Percentiles rank a stretch among this genome's conserved stretches.
Conservation (phyloP, 306 rosid genomes). For the Amphicarpaea edgeworthii region DNA sequence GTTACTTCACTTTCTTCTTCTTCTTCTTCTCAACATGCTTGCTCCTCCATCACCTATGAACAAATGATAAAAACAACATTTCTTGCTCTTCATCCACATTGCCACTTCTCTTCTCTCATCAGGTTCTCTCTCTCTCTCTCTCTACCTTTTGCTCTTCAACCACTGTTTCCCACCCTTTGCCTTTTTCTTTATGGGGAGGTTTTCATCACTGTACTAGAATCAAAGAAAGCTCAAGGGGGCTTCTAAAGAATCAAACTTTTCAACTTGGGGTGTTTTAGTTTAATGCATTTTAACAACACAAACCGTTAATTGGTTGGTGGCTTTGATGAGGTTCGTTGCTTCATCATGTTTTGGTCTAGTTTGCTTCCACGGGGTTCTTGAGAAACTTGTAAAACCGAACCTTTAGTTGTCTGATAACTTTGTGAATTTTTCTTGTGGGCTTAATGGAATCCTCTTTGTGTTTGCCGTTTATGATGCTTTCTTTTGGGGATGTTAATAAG, state of each 20-base stretch:
- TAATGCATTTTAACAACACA: slow-evolving; percentile 38
- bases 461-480: slow-evolving; percentile 33
- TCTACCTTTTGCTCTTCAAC: slow-evolving; percentile 31
- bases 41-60: slow-evolving; percentile 41
- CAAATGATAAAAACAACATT: slow-evolving; percentile 58
- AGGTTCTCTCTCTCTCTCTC: slow-evolving; percentile 47
- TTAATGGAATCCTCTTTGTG: slow-evolving; percentile 19
- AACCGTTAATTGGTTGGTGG: not conserved
- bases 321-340: slow-evolving; percentile 11
- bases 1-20: slow-evolving; percentile 61
- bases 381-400: slow-evolving; percentile 21
- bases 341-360: slow-evolving; percentile 11
- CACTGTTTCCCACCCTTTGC: slow-evolving; percentile 8
- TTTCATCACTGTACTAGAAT: slow-evolving; percentile 25
- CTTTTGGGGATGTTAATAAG: slow-evolving; percentile 23
- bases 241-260: slow-evolving; percentile 56
- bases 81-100: slow-evolving; percentile 59
- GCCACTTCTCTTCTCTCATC: slow-evolving; percentile 54
- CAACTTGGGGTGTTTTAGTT: slow-evolving; percentile 40
- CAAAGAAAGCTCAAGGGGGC: slow-evolving; percentile 43
- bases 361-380: slow-evolving; percentile 39
- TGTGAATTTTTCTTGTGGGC: slow-evolving; percentile 38
- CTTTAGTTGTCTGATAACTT: slow-evolving; percentile 28
- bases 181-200: slow-evolving; percentile 35
- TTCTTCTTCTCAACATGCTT: not conserved